Conservation (phyloP, 2,329 filamentous ascomycete genomes). For the Ophiostoma piceae region DNA sequence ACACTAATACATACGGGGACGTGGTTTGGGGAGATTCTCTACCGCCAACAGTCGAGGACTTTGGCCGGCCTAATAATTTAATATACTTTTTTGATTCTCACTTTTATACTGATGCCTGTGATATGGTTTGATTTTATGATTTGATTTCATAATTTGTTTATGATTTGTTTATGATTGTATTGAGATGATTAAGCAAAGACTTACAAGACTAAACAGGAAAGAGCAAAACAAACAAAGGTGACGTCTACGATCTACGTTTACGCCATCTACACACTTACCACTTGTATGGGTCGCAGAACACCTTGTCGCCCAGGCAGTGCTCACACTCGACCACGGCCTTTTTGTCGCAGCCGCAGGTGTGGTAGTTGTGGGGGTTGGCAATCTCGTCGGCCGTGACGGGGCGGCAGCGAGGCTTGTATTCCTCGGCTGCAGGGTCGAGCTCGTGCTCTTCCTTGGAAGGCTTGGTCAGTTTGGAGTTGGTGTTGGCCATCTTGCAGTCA, state of each 20-base stretch:
- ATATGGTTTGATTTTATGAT: neutral
- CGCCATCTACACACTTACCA: neutral
- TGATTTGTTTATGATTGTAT: neutral
- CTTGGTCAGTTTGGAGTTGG: neutral
- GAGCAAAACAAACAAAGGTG: no score
- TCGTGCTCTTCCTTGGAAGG: neutral
- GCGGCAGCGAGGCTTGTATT: neutral
- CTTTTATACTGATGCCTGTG: neutral
- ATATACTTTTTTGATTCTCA: neutral
- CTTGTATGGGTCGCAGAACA: neutral
- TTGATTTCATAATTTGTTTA: neutral
- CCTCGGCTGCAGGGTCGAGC: neutral
- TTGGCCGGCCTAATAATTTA: conserved; percentile 1
- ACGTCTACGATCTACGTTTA: neutral
- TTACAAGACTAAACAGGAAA: no score
- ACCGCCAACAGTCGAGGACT: neutral
- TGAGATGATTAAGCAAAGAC: neutral
- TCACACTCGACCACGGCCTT: neutral
- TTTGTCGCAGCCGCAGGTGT: neutral
- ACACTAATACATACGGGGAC: neutral
- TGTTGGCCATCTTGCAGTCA: neutral
- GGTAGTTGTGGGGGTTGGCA: neutral
- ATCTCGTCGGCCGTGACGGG: neutral
- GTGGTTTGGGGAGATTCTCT: neutral
- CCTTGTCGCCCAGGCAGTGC: neutral